phyloP scores from a whole-genome alignment of 768 basidiomycete species.

The Naganishia antarctica region DNA sequence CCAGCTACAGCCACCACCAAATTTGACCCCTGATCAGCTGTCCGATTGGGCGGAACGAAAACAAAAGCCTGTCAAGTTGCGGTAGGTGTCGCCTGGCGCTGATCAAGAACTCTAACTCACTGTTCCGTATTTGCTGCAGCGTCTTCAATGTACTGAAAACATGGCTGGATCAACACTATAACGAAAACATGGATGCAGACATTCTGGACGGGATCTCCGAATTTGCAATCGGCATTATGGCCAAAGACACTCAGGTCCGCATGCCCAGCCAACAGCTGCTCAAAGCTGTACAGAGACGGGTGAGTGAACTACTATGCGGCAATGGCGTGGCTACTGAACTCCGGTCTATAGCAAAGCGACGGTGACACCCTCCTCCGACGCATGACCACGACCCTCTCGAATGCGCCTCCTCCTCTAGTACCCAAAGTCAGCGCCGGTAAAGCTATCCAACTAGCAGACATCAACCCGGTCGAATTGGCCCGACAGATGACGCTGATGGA shows the following conservation, averaged over 20 bases:
- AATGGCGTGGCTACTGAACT: not conserved
- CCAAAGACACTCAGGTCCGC: slow-evolving; percentile 56
- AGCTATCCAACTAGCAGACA: slow-evolving; percentile 67
- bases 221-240: slow-evolving; percentile 57
- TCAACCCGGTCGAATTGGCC: slow-evolving; percentile 83
- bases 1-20: slow-evolving; percentile 67
- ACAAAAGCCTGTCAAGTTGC: slow-evolving; percentile 76
- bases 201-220: slow-evolving; percentile 76
- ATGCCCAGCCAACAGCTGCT: slow-evolving; percentile 63
- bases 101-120: not conserved
- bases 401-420: slow-evolving; percentile 37
- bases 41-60: slow-evolving; percentile 80
- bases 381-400: slow-evolving; percentile 7
- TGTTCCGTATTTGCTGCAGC: slow-evolving; percentile 52
- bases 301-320: slow-evolving; percentile 51
- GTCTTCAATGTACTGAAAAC: slow-evolving; percentile 86
- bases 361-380: slow-evolving; percentile 20
- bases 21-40: slow-evolving; percentile 59
- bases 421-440: slow-evolving; percentile 34
- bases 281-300: slow-evolving; percentile 70
- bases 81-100: slow-evolving; percentile 55
- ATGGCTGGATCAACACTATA: slow-evolving; percentile 74
- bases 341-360: slow-evolving; percentile 15
- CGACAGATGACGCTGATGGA: slow-evolving; percentile 91
- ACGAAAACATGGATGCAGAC: slow-evolving; percentile 74